Base-by-base conservation (phyloP, 345 rosid species). In the Rhodomyrtus tomentosa region DNA sequence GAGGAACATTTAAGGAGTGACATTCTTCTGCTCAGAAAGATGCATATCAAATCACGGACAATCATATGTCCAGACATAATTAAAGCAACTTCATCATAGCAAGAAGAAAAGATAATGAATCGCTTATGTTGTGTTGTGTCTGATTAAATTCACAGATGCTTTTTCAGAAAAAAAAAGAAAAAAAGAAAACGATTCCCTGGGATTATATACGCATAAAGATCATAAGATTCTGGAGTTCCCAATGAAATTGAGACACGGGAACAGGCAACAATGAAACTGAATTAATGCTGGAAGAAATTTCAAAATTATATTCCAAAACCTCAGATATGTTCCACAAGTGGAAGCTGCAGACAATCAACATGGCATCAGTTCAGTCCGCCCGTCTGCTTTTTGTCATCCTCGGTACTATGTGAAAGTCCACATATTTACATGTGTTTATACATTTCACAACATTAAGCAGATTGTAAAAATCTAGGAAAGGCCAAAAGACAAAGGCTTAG, bases 331-430 rank as follows among this genome's bases (percentile, higher is more conserved):
- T 88, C 92, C 93, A 88, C 48, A 72, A 81, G 84, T 52, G 90
- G 92, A 90, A 87, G 84, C 51, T 88, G 90, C 97, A 92, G 98
- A 94, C 96, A 91, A 81, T 93, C 98, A 88, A 93, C 97, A 96
- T 10, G 92, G 94, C 99, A 95, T 93, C 97, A 92, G 90, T 90
- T 96, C 98, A 87, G 96, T 91, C 97, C 96, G 96, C 97, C 96
- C 96, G 93, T 96, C 98, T 87, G 99, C 95, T 86, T 85, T 87
- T 82, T 93, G 94, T 95, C 96, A 92, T 95, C 97, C 88, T 81
- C 42, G 96, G 86, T 38, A 13, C 27, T 8, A 10, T 21, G 14
- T 36, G 76, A 36, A 68, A 18, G 45, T 36, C 45, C 45, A 18
- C 76, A 18, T 18, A 36, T 32, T 68, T 21, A 36, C 45, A 36